A percentile compares a stretch with the other conserved stretches of the same genome.
Evolutionary conservation across 2,329 filamentous ascomycete species (phyloP).

Genomic region (Penicillium brevicompactum): DNA sequence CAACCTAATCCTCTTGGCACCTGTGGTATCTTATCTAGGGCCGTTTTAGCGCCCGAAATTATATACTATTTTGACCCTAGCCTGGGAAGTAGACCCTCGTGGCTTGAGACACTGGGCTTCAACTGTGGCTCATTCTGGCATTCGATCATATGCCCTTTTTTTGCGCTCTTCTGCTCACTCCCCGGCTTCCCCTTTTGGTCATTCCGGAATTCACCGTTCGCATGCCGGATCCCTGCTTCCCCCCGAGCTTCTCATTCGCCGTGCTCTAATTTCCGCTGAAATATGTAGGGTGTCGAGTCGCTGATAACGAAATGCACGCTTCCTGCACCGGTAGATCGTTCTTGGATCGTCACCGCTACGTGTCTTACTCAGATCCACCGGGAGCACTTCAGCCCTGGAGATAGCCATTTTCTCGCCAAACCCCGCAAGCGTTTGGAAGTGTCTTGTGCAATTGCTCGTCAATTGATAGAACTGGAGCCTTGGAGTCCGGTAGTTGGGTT

Average conservation of each 20-base stretch:
- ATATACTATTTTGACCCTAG: neutral
- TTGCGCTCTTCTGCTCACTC: neutral
- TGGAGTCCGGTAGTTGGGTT: neutral
- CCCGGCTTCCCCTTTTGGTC: constrained; percentile 23
- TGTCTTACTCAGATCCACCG: neutral
- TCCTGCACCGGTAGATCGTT: neutral
- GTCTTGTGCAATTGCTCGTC: neutral
- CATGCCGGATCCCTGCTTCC: constrained; percentile 5
- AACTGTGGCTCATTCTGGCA: constrained; percentile 7
- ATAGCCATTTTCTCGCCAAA: neutral
- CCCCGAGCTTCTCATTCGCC: neutral
- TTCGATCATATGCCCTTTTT: constrained; percentile 13
- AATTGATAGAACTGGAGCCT: neutral
- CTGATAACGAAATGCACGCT: neutral
- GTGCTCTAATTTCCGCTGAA: neutral
- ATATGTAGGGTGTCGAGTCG: neutral
- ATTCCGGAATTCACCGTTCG: constrained; percentile 8
- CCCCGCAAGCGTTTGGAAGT: neutral
- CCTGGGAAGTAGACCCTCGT: constrained; percentile 2
- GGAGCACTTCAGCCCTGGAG: neutral
- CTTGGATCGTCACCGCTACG: constrained; percentile 8
- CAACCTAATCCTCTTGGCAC: neutral
- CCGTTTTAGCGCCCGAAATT: constrained; percentile 6
- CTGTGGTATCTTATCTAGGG: constrained; percentile 1
- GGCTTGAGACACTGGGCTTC: neutral